Evolutionary conservation across 768 basidiomycete species (phyloP), one percentile per base, ranked within the genome.

Genomic region (Lactifluus piperatus): DNA sequence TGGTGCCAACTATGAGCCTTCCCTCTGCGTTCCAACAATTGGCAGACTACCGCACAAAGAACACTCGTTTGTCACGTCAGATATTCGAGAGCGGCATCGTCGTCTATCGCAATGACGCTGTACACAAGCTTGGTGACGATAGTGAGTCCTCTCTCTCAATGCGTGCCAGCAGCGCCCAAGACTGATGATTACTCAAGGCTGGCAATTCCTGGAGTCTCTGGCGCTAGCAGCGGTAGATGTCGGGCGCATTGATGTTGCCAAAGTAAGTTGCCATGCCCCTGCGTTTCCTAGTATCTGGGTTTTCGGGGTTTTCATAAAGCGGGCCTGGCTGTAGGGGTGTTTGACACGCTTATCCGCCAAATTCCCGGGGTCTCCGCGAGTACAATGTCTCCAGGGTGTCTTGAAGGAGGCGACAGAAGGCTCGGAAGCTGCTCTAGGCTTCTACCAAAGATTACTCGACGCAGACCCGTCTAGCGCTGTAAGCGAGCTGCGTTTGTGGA

Each of bases 121-220:
- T 69, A 37, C 64, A 65, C 46, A 68, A 58, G 44, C 66, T 69
- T 27, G 70, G 70, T 7, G 73, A 75, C 32, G 71, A 74, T 49
- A 66, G 71, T 70, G 27, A 37, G 54, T 44, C 4, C 36, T 13
- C 41, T 27, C 20, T 8, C 10, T 14, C 10, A 26, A 3, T 20
- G 26, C 14, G 13, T 13, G 36, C 13, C 13, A 11, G 20, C 20
- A 22, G 5, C 44, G 44, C 44, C 6, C n/a, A 6, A 27, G 37
- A 11, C 47, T 44, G 53, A 54, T 11, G 14, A 50, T 34, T 37
- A 50, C 5, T 59, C 45, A 65, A 92, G 92, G 78, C 30, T 93
- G 89, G 90, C 78, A 79, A 11, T 84, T 89, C 62, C 71, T 91
- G 8, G 94, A 95, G 67, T 90, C 93, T 66, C 76, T 93, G 2